Base-by-base conservation (phyloP, 176 grass and related monocot species). In the Bothriochloa decipiens region DNA sequence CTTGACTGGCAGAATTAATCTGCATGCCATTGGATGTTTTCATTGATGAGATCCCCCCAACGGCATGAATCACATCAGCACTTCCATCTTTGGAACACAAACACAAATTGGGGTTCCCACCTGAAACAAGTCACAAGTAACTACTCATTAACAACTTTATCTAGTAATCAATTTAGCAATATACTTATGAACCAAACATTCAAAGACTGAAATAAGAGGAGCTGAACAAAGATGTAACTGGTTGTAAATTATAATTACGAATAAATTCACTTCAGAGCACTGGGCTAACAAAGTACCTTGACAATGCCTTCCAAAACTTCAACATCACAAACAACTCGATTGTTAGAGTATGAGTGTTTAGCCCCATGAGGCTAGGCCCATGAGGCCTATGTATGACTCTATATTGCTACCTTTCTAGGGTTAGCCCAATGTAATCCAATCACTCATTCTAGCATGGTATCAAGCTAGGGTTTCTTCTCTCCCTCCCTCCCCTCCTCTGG, bases 31-130 rank as follows among this genome's bases (percentile, higher is more conserved):
- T 97, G 28, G 86, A 53, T 14, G 87, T 90, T 83, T 94, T 74
- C 33, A 97, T 94, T 0, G 89, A 93, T 33, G 86, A 76, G 55
- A 97, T 94, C 74, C 77, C 94, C 13, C 94, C 94, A 80, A 94
- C 91, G 40, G 83, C 70, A 86, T 97, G 79, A 85, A 92, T 13
- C 29, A 78, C 58, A 39, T 75, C 64, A 45, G 72, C 61, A 36
- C 39, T n/a, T 36, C 14, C 41, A 46, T 95, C 88, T 68, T 84
- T 22, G 65, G 88, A 22, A 94, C 80, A 86, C 70, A 92, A 7
- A 97, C 84, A 79, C 80, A 88, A 20, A 88, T 78, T 11, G 94
- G 94, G n/a, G 94, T 90, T 60, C 92, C 94, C 57, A 97, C 85
- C 92, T 92, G 71, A 88, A 84, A 70, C n/a, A 61, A 25, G 57